Evolutionary conservation across 441 rosid species (phyloP), one percentile per base, ranked within the genome.

Genomic region (Kokia cookei): DNA sequence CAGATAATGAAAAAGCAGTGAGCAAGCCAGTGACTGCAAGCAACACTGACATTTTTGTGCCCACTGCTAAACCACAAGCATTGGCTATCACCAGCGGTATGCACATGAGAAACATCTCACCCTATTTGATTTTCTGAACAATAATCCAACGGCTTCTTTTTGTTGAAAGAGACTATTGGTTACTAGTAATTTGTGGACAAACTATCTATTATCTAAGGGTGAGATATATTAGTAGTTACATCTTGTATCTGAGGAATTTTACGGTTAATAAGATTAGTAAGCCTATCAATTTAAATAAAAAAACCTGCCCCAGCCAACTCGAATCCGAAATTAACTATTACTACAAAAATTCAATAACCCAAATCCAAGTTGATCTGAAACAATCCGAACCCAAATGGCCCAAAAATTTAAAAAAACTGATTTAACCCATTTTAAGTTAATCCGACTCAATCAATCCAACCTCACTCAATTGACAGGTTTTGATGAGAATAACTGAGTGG

Each of bases 11-110:
- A 10, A 73, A 61, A 48, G 75, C 69, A 62, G 60, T 48, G 35
- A 73, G 68, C 61, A 63, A 50, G 60, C 64, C 64, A 35, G 48
- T 57, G 6, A 9, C 59, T 4, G 64, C 61, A 2, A 42, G 42
- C 65, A 66, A 54, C 61, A 73, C 32, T 7, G 61, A 54, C n/a
- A 57, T 57, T 9, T 48, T 65, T 65, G 70, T 29, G 70, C 70
- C 66, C 69, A 50, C 24, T 17, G 73, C 77, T 5, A 10, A 75
- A 65, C 79, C 76, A 24, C 86, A 83, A 45, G 54, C 77, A 54
- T 24, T 76, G 47, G 63, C 79, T 19, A 69, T 79, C 43, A 76
- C 86, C 2, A 19, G 83, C 86, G 4, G 75, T 64, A 19, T 76
- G 84, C 24, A 74, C 75, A 29, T 78, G 71, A 76, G 27, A 45